These are phyloP conservation scores for Theobroma grandiflorum DNA, from an alignment of 441 rosid genomes.

Conservation along the genomic window DNA sequence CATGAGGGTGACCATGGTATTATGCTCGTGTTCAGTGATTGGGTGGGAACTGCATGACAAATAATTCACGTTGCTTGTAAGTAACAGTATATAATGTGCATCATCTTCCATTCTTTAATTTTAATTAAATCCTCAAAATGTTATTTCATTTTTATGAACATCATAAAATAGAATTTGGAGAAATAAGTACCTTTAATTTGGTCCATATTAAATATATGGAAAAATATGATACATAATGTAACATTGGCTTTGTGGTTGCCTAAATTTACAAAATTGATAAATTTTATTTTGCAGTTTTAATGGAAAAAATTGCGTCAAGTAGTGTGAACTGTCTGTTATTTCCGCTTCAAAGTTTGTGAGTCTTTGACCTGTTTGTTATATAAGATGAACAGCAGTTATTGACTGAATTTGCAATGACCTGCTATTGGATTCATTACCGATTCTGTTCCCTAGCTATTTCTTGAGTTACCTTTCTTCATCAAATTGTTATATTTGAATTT, in stretches of 20 bases:
- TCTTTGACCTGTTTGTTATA: not conserved
- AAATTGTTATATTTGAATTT: not conserved
- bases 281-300: not conserved
- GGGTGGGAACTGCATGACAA: not conserved
- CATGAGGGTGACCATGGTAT: not conserved
- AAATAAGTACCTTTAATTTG: not conserved
- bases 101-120: not conserved
- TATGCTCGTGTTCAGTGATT: not conserved
- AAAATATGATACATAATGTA: not conserved
- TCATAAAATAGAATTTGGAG: not conserved
- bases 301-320: too few relatives aligned
- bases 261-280: not conserved
- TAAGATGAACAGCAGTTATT: not conserved
- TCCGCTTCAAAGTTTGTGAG: not conserved
- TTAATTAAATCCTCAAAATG: not conserved
- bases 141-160: not conserved
- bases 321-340: not conserved
- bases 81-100: not conserved
- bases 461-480: slow-evolving; percentile 9
- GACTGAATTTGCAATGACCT: not conserved
- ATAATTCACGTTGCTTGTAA: not conserved
- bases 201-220: not conserved
- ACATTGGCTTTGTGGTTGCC: not conserved
- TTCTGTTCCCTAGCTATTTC: not conserved
- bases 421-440: not conserved